These are phyloP conservation scores for Thuidium tamariscinum DNA, from an alignment of 225 moss, liverwort and hornwort species.

Conservation along the genomic window DNA sequence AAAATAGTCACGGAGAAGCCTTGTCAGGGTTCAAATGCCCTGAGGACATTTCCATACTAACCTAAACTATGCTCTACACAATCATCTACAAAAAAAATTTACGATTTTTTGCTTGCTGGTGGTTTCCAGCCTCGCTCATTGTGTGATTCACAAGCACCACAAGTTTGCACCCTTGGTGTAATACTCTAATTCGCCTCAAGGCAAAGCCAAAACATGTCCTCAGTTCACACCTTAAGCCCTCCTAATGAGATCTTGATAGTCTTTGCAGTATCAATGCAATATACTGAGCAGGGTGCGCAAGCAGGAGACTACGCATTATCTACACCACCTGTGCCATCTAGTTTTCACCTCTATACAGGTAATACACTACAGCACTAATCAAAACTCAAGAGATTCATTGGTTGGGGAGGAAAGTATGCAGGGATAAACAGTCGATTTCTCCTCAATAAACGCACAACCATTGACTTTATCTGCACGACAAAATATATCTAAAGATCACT, in stretches of 20 bases:
- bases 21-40: neutral
- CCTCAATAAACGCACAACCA: constrained; percentile 19
- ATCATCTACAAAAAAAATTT: neutral
- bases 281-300: constrained; percentile 9
- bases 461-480: constrained; percentile 22
- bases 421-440: constrained; percentile 2
- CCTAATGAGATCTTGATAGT: constrained; percentile 5
- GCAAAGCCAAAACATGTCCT: neutral
- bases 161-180: neutral
- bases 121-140: neutral
- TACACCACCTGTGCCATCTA: constrained; percentile 12
- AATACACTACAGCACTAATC: neutral
- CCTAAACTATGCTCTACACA: neutral
- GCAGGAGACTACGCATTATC: constrained; percentile 11
- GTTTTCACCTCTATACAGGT: constrained; percentile 19
- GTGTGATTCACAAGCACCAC: neutral
- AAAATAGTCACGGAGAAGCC: neutral
- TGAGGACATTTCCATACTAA: neutral
- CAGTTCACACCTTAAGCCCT: neutral
- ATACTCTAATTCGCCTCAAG: neutral
- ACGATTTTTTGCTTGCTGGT: neutral
- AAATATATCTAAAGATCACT: constrained; percentile 10
- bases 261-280: constrained; percentile 6
- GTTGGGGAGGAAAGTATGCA: constrained; percentile 6
- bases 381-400: constrained; percentile 15